A percentile compares a stretch with the other conserved stretches of the same genome.
Conservation (phyloP, 164 flowering plant species). For the Brasenia schreberi region DNA sequence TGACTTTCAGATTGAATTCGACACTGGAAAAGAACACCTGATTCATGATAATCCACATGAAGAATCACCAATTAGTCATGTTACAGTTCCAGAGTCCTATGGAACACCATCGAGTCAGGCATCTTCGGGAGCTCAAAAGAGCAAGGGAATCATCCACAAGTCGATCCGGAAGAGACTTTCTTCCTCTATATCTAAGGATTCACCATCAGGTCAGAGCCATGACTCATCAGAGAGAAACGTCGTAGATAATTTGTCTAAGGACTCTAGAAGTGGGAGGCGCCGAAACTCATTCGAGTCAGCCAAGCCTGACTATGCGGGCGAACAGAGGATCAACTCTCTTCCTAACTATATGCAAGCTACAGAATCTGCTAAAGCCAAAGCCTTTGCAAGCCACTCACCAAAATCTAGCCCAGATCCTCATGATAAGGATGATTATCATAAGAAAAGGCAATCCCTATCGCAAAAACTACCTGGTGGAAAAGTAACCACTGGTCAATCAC, state of each 20-base stretch:
- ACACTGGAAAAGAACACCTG: constrained; percentile 16
- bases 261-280: constrained; percentile 48
- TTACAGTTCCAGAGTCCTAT: constrained; percentile 51
- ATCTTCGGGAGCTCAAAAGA: constrained; percentile 38
- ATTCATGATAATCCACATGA: constrained; percentile 34
- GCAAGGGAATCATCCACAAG: constrained; percentile 25
- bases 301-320: constrained; percentile 48
- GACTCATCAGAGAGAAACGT: constrained; percentile 45
- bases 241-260: constrained; percentile 37
- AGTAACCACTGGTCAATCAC: constrained; percentile 18
- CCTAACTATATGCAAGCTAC: constrained; percentile 99
- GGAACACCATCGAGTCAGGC: constrained; percentile 78
- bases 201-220: constrained; percentile 29
- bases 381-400: constrained; percentile 49
- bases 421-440: constrained; percentile 48
- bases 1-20: constrained; percentile 20
- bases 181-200: constrained; percentile 28
- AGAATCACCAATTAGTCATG: constrained; percentile 59
- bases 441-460: constrained; percentile 59
- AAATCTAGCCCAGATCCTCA: constrained; percentile 80
- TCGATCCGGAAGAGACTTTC: constrained; percentile 29
- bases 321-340: constrained; percentile 45
- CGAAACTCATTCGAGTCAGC: constrained; percentile 57
- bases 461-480: constrained; percentile 56
- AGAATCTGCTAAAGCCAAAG: constrained; percentile 88